Evolutionary conservation across 257 asterid species (phyloP).

Genomic region (Nicotiana tabacum): DNA sequence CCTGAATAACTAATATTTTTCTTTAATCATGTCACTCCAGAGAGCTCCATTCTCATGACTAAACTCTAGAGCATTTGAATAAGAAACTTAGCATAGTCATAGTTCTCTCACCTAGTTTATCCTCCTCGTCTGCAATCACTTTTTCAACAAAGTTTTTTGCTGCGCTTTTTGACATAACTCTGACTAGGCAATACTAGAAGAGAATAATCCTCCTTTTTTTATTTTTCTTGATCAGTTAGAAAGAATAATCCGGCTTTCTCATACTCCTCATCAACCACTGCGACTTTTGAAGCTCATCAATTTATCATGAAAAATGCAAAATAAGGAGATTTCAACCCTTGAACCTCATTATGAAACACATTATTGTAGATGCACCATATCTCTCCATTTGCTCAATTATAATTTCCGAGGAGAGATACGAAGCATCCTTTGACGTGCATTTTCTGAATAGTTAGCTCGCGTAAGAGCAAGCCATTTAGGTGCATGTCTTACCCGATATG

Average conservation of each 20-base stretch:
- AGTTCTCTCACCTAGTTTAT: neutral
- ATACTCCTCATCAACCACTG: neutral
- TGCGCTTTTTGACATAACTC: neutral
- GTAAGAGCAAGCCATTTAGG: neutral
- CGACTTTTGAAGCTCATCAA: neutral
- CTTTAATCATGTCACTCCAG: neutral
- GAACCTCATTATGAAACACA: neutral
- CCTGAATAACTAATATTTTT: neutral
- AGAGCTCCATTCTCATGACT: neutral
- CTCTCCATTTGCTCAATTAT: neutral
- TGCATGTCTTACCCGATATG: neutral
- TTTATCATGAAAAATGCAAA: neutral
- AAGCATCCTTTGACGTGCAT: neutral
- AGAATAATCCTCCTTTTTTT: neutral
- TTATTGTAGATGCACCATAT: neutral
- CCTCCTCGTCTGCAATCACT: neutral
- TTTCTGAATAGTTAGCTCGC: neutral
- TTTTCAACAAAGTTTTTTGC: neutral
- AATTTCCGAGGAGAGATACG: neutral
- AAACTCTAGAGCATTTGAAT: neutral
- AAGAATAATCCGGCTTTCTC: neutral
- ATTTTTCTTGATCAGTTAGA: too few species aligned
- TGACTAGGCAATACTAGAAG: neutral
- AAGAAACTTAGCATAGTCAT: neutral
- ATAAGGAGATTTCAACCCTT: neutral